These are phyloP conservation scores for Hypericum androsaemum DNA, from an alignment of 345 rosid species.

Conservation along the genomic window DNA sequence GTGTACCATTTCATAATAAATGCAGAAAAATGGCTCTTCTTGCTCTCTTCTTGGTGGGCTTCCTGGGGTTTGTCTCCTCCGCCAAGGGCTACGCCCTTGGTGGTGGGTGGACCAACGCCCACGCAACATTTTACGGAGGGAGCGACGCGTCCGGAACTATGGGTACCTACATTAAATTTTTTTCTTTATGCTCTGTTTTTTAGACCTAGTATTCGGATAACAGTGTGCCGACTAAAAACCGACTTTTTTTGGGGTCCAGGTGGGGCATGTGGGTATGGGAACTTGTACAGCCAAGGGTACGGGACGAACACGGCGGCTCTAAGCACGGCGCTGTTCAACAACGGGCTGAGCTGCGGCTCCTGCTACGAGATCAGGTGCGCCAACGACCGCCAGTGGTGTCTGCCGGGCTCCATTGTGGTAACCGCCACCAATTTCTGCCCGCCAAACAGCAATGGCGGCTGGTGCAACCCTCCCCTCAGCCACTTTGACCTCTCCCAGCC, in stretches of 20 bases:
- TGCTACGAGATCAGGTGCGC: constrained; percentile 2
- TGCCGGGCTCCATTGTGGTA: constrained; percentile 1
- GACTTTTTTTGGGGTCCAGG: background rate
- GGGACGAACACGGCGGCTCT: constrained; percentile 1
- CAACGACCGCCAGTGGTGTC: background rate
- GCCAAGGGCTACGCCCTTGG: background rate
- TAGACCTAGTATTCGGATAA: background rate
- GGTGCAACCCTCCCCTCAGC: background rate
- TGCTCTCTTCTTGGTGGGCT: background rate
- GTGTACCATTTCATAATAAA: too few relatives aligned
- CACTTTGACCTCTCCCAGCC: constrained; percentile 3
- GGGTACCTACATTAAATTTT: background rate
- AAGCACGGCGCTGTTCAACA: constrained; percentile 3
- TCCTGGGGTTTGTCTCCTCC: background rate
- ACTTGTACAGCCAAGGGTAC: constrained; percentile 1
- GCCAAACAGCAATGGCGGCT: background rate
- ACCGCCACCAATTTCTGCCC: constrained; percentile 2
- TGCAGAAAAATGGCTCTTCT: background rate
- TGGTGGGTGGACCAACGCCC: constrained; percentile 1
- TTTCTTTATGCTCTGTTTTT: background rate
- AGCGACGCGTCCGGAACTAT: background rate
- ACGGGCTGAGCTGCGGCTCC: background rate
- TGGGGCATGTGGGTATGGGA: constrained; percentile 3
- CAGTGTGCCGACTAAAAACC: background rate
- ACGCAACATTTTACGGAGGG: background rate